phyloP scores from a whole-genome alignment of 1,284 basidiomycete genomes.

The Ganoderma sp. region DNA sequence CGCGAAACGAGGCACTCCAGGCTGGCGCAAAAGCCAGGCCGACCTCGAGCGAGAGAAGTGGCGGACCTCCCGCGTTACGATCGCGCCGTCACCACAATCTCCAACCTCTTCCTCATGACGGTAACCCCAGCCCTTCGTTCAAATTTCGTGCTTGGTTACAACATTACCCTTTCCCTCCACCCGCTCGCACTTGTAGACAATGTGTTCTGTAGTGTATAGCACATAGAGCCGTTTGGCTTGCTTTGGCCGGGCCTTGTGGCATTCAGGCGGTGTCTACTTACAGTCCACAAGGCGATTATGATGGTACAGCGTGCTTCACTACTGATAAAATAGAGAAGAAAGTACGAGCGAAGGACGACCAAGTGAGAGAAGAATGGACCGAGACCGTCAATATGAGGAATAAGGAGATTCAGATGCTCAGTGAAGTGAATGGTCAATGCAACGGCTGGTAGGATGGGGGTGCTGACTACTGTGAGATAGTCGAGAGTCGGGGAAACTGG shows the following conservation, averaged over 20 bases:
- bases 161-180: too few species aligned
- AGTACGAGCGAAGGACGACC: slow-evolving; percentile 19
- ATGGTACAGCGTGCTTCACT: slow-evolving; percentile 35
- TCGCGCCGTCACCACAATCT: slow-evolving; percentile 13
- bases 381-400: not conserved
- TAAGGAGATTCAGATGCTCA: slow-evolving; percentile 4
- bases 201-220: not conserved
- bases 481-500: slow-evolving; percentile 2
- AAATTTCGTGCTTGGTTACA: not conserved
- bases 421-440: not conserved
- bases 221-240: slow-evolving; percentile 6
- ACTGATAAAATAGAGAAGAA: slow-evolving; percentile 24
- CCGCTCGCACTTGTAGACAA: not conserved
- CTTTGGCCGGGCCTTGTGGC: slow-evolving; percentile 1
- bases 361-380: not conserved
- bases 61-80: slow-evolving; percentile 51
- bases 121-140: too few species aligned
- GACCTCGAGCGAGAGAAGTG: slow-evolving; percentile 53
- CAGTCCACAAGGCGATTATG: slow-evolving; percentile 30
- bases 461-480: not conserved
- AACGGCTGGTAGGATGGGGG: slow-evolving; percentile 6
- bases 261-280: slow-evolving; percentile 15
- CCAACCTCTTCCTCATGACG: not conserved
- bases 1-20: slow-evolving; percentile 41
- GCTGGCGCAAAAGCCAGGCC: slow-evolving; percentile 52